Evolutionary conservation across 345 rosid genomes (phyloP).

Genomic region (Iberis pinnata): DNA sequence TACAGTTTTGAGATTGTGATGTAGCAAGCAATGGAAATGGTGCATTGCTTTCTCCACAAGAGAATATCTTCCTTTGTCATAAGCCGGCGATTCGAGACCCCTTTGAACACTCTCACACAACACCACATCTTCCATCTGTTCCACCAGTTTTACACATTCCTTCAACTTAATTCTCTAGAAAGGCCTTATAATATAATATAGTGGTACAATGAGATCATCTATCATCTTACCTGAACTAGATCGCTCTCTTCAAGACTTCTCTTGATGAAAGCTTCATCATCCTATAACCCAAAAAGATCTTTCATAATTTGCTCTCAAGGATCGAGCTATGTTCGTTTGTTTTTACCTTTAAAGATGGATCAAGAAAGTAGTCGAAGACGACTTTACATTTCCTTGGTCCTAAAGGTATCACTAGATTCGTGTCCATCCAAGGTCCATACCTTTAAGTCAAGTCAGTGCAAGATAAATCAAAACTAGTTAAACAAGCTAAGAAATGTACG

Average conservation of each 20-base stretch:
- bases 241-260: conserved; percentile 69
- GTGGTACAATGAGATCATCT: not conserved
- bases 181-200: not conserved
- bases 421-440: conserved; percentile 99
- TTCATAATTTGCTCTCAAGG: not conserved
- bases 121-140: conserved; percentile 64
- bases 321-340: not conserved
- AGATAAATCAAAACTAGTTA: not conserved
- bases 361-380: conserved; percentile 81
- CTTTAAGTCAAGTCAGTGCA: too few relatives aligned
- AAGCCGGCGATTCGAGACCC: conserved; percentile 70
- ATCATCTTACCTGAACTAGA: conserved; percentile 52
- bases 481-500: not conserved
- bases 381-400: conserved; percentile 70
- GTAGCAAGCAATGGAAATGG: conserved; percentile 58
- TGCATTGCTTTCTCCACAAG: conserved; percentile 73
- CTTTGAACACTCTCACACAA: conserved; percentile 77
- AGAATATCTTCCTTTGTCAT: conserved; percentile 58
- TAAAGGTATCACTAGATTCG: conserved; percentile 72
- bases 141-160: conserved; percentile 39
- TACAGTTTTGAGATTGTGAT: conserved; percentile 32
- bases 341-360: conserved; percentile 50
- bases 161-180: not conserved
- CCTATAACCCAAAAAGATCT: conserved; percentile 31
- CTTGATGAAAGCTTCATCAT: conserved; percentile 51